Percentiles rank a stretch among this genome's conserved stretches.
Evolutionary conservation across 2,329 filamentous ascomycete genomes (phyloP).

Genomic region (Aureobasidium vineae): DNA sequence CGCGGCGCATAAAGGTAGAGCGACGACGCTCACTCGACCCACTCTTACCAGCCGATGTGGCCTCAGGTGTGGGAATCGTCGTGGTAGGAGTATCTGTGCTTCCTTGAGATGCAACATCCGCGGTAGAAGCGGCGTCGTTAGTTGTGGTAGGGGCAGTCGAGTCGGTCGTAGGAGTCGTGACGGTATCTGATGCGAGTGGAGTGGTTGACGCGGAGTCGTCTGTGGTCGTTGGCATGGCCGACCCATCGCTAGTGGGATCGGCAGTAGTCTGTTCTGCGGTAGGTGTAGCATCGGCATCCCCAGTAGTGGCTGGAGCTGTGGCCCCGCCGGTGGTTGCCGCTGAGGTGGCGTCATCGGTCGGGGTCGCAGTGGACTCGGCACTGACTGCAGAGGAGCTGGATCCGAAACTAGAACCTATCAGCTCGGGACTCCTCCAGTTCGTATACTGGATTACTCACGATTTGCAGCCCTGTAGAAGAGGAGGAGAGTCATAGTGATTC

Average conservation of each 20-base stretch:
- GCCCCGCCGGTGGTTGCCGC: background rate
- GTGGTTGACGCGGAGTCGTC: background rate
- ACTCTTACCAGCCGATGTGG: background rate
- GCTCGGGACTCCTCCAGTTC: background rate
- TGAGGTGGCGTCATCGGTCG: background rate
- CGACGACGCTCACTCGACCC: background rate
- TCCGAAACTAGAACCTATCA: background rate
- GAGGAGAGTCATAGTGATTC: constrained; percentile 17
- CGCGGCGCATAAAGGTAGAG: background rate
- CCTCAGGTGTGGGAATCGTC: background rate
- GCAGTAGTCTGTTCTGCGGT: background rate
- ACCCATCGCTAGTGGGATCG: background rate
- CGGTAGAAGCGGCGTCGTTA: background rate
- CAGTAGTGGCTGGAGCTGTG: background rate
- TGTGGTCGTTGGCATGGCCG: background rate
- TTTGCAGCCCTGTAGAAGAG: constrained; percentile 14
- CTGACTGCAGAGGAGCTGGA: background rate
- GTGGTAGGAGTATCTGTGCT: no score
- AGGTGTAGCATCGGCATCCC: background rate
- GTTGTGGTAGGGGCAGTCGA: background rate
- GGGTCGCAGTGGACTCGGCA: background rate
- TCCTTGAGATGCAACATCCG: background rate
- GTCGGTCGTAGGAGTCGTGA: no score
- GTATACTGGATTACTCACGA: background rate
- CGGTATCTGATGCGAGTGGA: no score